Conservation (phyloP, 805 yeast species). For the Starmerella bombi region DNA sequence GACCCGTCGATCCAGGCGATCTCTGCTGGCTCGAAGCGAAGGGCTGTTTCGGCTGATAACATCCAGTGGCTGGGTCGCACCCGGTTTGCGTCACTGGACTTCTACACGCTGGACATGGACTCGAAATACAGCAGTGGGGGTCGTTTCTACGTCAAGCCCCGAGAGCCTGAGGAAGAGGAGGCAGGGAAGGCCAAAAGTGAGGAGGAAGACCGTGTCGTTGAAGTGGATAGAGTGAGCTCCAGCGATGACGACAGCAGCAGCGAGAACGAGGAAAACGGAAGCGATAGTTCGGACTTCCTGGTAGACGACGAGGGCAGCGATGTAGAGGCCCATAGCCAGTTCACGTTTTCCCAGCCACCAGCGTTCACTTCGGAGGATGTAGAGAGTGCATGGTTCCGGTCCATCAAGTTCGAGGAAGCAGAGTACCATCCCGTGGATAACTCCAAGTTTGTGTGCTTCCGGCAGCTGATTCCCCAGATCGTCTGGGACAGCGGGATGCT, state of each 20-base stretch:
- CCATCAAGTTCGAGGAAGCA: not conserved
- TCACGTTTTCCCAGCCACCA: not conserved
- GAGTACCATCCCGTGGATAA: slow-evolving; percentile 7
- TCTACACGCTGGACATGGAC: slow-evolving; percentile 62
- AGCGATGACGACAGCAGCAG: not conserved
- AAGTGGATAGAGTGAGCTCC: not conserved
- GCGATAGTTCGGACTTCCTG: not conserved
- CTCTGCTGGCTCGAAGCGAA: not conserved
- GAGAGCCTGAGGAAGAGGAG: slow-evolving; percentile 14
- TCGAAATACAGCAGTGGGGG: slow-evolving; percentile 85
- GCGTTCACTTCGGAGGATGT: not conserved
- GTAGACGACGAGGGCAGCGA: not conserved
- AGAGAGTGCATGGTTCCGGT: slow-evolving; percentile 7
- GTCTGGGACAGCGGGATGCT: slow-evolving; percentile 28
- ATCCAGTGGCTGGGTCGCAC: slow-evolving; percentile 31
- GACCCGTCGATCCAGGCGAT: not conserved
- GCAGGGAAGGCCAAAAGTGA: slow-evolving; percentile 4
- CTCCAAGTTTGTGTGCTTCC: slow-evolving; percentile 18
- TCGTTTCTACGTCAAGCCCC: slow-evolving; percentile 50
- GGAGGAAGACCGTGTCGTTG: slow-evolving; percentile 6
- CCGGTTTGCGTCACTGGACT: slow-evolving; percentile 63
- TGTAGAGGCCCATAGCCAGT: not conserved
- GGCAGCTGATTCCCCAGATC: slow-evolving; percentile 25
- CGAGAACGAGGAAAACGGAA: not conserved
- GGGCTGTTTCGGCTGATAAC: not conserved